Evolutionary conservation across 441 rosid species (phyloP), one percentile per base, ranked within the genome.

Genomic region (Aquilaria agallochum): DNA sequence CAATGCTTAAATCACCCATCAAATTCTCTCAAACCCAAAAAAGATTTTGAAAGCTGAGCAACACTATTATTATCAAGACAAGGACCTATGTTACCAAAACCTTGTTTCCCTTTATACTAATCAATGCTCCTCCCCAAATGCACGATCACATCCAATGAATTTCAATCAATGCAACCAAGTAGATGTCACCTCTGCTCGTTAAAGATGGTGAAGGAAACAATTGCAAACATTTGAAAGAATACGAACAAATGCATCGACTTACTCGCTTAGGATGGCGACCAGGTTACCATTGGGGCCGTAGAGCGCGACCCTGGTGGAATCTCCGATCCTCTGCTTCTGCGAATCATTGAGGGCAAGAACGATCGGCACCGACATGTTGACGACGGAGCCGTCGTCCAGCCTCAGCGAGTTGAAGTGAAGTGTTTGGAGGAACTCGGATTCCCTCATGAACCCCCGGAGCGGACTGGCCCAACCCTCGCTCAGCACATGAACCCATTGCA

Each of bases 401-500:
- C 99, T 95, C 67, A 94, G 87, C 72, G 90, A 80, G 83, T 89
- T 89, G 72, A 90, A 94, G 84, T 90, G 97, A 88, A 94, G 97
- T 68, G 97, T 88, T 90, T 94, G 98, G 93, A 94, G 97, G 96
- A 90, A 90, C 98, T 94, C 93, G 86, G 95, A 78, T 79, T 90
- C 89, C 72, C 85, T 86, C 98, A 94, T 94, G 92, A 90, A 90
- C 9, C 98, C 97, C 2, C 76, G 69, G 55, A 90, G 87, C 2
- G 98, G 98, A 50, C 98, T 94, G 49, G 97, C 96, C 98, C 98
- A 94, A 12, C 97, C 98, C 76, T 94, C 97, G 82, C 97, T 84
- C 68, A 94, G 66, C 15, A 94, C 98, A 75, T 94, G 96, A 68
- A 89, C 86, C 98, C 98, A 90, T 66, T 94, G 84, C 45, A 74